Evolutionary conservation across 2,329 filamentous ascomycete species (phyloP).

Genomic region (Aspergillus novoparasiticus): DNA sequence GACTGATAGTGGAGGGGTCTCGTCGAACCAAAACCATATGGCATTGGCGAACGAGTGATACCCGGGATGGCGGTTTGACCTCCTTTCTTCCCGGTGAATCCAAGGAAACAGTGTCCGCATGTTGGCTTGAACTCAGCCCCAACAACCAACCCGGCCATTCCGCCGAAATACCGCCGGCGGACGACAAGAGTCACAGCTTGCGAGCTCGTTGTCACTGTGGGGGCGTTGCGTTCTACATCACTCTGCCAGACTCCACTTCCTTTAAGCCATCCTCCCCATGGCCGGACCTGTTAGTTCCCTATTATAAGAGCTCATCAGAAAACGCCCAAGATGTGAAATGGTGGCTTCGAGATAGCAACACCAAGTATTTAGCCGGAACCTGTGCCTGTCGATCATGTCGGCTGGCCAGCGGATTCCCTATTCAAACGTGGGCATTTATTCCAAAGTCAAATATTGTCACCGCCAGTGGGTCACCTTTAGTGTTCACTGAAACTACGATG

Average conservation of each 20-base stretch:
- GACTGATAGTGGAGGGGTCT: slow-evolving; percentile 28
- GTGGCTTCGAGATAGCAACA: slow-evolving; percentile 56
- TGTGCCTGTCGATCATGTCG: slow-evolving; percentile 67
- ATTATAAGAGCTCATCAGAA: slow-evolving; percentile 37
- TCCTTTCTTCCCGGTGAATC: slow-evolving; percentile 26
- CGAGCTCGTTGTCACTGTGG: slow-evolving; percentile 58
- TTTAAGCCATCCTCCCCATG: slow-evolving; percentile 50
- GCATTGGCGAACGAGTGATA: slow-evolving; percentile 33
- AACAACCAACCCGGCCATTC: slow-evolving; percentile 3
- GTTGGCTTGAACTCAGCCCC: slow-evolving; percentile 23
- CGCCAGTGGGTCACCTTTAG: slow-evolving; percentile 34
- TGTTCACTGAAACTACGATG: slow-evolving; percentile 48
- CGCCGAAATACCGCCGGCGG: neutral
- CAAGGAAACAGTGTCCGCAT: slow-evolving; percentile 15
- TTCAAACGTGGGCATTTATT: slow-evolving; percentile 68
- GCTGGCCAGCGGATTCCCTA: slow-evolving; percentile 61
- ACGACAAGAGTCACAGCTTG: slow-evolving; percentile 30
- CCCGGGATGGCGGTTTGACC: slow-evolving; percentile 33
- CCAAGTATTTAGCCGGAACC: slow-evolving; percentile 60
- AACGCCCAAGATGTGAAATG: slow-evolving; percentile 59
- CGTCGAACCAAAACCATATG: slow-evolving; percentile 23
- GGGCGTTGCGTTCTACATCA: slow-evolving; percentile 59
- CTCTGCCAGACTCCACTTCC: slow-evolving; percentile 55
- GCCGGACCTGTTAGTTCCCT: slow-evolving; percentile 58
- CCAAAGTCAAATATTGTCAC: slow-evolving; percentile 61